Conservation (phyloP, 179 eudicot genomes). For the Pouteria campechiana region DNA sequence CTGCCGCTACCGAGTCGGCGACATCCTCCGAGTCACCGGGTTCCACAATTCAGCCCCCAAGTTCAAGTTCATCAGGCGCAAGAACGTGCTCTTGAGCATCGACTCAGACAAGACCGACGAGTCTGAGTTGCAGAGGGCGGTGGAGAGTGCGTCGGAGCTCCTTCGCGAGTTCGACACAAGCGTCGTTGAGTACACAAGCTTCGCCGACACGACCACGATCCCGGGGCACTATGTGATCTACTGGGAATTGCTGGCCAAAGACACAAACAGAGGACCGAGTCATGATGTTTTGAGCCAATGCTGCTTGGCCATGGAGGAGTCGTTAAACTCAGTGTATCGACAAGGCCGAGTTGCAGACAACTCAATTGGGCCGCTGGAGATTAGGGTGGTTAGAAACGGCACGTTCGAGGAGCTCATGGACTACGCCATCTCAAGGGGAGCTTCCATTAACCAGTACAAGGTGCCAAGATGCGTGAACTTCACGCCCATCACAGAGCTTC, state of each 20-base stretch:
- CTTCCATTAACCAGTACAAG: conserved; percentile 69
- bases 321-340: conserved; percentile 61
- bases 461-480: conserved; percentile 64
- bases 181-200: conserved; percentile 70
- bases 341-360: conserved; percentile 54
- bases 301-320: conserved; percentile 63
- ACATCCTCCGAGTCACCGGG: conserved; percentile 53
- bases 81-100: conserved; percentile 60
- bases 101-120: conserved; percentile 76
- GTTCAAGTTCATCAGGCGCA: conserved; percentile 53
- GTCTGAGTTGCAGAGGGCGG: conserved; percentile 44
- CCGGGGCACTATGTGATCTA: conserved; percentile 76
- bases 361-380: conserved; percentile 70
- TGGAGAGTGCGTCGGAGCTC: conserved; percentile 37
- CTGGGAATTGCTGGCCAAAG: conserved; percentile 44
- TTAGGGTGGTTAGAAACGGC: conserved; percentile 49
- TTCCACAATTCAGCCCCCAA: conserved; percentile 71
- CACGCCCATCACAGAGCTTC: conserved; percentile 53
- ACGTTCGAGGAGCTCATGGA: conserved; percentile 87
- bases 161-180: conserved; percentile 28
- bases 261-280: conserved; percentile 18
- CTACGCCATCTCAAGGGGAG: conserved; percentile 63
- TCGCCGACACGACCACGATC: conserved; percentile 42
- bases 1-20: conserved; percentile 60
- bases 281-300: conserved; percentile 32